Conservation (phyloP, 495 filamentous ascomycete species). For the Xylaria palmicola region DNA sequence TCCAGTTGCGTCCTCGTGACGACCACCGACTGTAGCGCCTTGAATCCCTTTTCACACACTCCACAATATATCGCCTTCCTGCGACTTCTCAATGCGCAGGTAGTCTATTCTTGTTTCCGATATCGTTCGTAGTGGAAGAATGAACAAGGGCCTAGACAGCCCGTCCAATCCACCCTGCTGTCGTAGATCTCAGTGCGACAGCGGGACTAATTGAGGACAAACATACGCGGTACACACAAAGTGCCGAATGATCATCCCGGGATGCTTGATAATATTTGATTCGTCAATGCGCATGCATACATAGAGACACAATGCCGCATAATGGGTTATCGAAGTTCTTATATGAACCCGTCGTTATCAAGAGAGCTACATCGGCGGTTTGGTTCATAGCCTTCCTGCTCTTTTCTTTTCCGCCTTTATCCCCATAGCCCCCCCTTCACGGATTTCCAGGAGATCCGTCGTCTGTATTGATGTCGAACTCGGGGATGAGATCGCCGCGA, state of each 20-base stretch:
- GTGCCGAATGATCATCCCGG: background rate
- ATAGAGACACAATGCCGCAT: too few relatives aligned
- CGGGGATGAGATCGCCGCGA: conserved; percentile 27
- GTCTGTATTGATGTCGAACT: conserved; percentile 38
- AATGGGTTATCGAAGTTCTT: background rate
- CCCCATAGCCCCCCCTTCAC: background rate
- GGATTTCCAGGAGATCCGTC: conserved; percentile 41
- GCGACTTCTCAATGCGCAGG: conserved; percentile 49
- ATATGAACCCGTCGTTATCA: background rate
- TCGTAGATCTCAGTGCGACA: conserved; percentile 47
- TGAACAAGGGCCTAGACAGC: conserved; percentile 60
- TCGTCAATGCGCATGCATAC: too few relatives aligned
- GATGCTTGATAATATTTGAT: background rate
- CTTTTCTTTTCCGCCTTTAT: background rate
- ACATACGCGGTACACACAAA: conserved; percentile 37
- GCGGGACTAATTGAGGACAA: conserved; percentile 60
- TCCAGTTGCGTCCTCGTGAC: background rate
- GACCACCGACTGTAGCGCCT: background rate
- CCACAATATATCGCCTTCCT: conserved; percentile 60
- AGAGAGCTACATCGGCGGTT: background rate
- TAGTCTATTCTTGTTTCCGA: conserved; percentile 46
- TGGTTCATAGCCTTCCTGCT: background rate
- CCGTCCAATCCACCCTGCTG: conserved; percentile 62
- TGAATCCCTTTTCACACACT: conserved; percentile 10
- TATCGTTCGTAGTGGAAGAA: conserved; percentile 61